Percentiles rank a stretch among this genome's conserved stretches.
Conservation (phyloP, 1,284 basidiomycete genomes). For the Athelia psychrophila region DNA sequence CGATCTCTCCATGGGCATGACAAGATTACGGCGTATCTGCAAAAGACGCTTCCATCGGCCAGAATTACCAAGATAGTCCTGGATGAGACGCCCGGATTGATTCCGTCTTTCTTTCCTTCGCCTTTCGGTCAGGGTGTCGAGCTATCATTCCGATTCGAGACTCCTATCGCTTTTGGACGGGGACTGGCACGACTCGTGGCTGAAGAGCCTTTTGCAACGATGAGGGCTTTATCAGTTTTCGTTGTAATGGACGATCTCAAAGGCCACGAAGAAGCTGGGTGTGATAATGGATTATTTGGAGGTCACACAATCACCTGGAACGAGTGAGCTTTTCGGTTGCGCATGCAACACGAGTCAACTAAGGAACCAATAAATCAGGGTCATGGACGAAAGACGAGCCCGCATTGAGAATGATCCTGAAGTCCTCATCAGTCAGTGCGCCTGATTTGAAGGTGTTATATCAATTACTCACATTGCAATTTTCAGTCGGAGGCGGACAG, state of each 20-base stretch:
- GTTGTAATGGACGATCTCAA: slow-evolving; percentile 27
- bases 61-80: slow-evolving; percentile 26
- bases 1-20: slow-evolving; percentile 28
- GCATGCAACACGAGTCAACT: too few species aligned
- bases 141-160: slow-evolving; percentile 39
- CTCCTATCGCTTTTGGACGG: slow-evolving; percentile 29
- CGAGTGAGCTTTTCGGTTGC: too few species aligned
- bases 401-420: slow-evolving; percentile 30
- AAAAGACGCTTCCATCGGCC: slow-evolving; percentile 15
- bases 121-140: slow-evolving; percentile 21
- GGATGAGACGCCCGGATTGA: slow-evolving; percentile 21
- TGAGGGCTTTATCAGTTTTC: slow-evolving; percentile 32
- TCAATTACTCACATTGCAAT: background rate
- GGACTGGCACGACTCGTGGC: slow-evolving; percentile 34
- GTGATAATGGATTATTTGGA: slow-evolving; percentile 27
- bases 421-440: slow-evolving; percentile 24
- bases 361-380: too few species aligned
- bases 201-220: slow-evolving; percentile 16
- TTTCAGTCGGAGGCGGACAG: slow-evolving; percentile 51
- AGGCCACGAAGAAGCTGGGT: slow-evolving; percentile 29
- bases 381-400: slow-evolving; percentile 17
- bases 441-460: background rate
- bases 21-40: slow-evolving; percentile 26
- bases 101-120: slow-evolving; percentile 20
- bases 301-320: slow-evolving; percentile 30